Base-by-base conservation (phyloP, 2,329 filamentous ascomycete species). In the Penicillium sp. region DNA sequence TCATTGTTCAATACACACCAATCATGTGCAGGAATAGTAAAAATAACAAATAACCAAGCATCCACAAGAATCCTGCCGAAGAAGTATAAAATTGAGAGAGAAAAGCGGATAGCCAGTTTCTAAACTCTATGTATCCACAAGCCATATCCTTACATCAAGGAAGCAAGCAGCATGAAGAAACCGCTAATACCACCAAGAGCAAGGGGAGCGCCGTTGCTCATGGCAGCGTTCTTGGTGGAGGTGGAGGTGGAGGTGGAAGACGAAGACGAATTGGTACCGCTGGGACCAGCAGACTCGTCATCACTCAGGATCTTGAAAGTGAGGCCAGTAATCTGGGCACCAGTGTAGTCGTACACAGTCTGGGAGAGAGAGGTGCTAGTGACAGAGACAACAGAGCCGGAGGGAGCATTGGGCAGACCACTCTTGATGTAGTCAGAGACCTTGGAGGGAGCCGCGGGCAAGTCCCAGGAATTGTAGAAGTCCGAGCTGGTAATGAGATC, bases 391-490 rank as follows among this genome's bases (percentile, higher is more conserved):
- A 96, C 71, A 51, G 88, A 85, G 66, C 88, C 89, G 14, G 72
- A 76, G 39, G 87, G 86, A 55, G 86, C 83, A 61, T 84, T 84
- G 49, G 75, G 78, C 58, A 96, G 84, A 60, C 93, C 93, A 49
- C 89, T 85, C 64, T 90, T 81, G 71, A 97, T 93, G 68, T 96
- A 81, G 46, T 84, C 81, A 59, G 87, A 80, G 39, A 87, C 87
- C 63, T 87, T 89, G 4, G 83, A 79, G 13, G 91, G 91, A 6
- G 85, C 80, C 3, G 69, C 76, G 48, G 89, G 93, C 56, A 96
- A 79, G 46, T 87, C 88, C 79, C 96, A 98, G 81, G 91, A 89
- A 73, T 79, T 87, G 75, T 83, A 84, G 81, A 96, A 96, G 60
- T 82, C 83, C 33, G 65, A 60, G 58, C 82, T 77, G 62, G 80